Conservation (phyloP, 148 eudicot genomes). For the Cornus kousa region DNA sequence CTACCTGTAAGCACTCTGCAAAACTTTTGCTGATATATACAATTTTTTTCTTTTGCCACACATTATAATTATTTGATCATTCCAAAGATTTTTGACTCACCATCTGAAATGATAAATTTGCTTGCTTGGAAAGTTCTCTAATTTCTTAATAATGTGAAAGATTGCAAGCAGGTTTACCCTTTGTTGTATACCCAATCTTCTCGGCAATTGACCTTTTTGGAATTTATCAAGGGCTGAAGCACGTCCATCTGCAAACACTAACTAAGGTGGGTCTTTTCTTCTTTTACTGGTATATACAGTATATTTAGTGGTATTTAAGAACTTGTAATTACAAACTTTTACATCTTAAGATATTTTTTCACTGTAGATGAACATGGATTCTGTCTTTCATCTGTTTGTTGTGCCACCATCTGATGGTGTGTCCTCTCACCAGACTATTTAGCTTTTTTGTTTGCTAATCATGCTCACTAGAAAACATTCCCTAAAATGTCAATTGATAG, state of each 20-base stretch:
- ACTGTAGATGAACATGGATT: neutral
- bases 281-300: neutral
- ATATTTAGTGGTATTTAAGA: neutral
- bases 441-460: neutral
- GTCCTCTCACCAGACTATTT: neutral
- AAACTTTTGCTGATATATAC: no score
- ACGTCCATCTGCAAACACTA: conserved; percentile 90
- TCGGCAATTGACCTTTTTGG: conserved; percentile 78
- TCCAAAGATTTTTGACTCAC: neutral
- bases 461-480: neutral
- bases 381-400: neutral
- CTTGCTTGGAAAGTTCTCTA: conserved; percentile 20
- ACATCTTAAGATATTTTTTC: neutral
- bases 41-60: neutral
- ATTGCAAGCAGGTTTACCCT: conserved; percentile 80
- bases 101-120: neutral
- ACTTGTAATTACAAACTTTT: neutral
- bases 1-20: no score
- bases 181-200: conserved; percentile 80
- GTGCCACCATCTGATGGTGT: neutral
- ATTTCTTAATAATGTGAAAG: conserved; percentile 35
- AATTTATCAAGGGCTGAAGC: conserved; percentile 86
- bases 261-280: conserved; percentile 67
- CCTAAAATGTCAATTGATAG: neutral
- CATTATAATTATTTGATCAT: neutral